Percentiles rank a stretch among this genome's conserved stretches.
Evolutionary conservation across 257 asterid genomes (phyloP).

Genomic region (Thymus quinquecostatus): DNA sequence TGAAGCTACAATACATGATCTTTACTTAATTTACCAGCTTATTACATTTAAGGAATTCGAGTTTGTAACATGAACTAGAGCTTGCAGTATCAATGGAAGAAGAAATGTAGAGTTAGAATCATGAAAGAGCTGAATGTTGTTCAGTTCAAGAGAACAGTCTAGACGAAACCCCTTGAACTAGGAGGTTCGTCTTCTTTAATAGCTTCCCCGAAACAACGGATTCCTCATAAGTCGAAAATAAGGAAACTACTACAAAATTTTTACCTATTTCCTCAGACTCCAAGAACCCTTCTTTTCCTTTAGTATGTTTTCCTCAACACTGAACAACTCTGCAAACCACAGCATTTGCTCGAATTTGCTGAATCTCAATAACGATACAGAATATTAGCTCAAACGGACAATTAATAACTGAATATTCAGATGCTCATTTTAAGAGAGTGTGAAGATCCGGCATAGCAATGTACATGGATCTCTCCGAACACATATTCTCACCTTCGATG

Average conservation of each 20-base stretch:
- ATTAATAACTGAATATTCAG: background rate
- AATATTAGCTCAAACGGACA: background rate
- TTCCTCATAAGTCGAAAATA: background rate
- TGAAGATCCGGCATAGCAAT: background rate
- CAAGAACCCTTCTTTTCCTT: background rate
- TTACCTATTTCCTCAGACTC: conserved; percentile 6
- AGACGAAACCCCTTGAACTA: background rate
- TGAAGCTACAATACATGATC: background rate
- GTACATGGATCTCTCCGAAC: background rate
- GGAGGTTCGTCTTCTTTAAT: too few relatives aligned
- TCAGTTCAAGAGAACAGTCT: background rate
- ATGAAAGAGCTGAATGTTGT: too few relatives aligned
- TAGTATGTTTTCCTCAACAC: background rate
- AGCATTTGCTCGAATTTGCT: background rate
- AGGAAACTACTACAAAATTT: background rate
- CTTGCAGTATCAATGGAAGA: too few relatives aligned
- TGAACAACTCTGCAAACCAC: background rate
- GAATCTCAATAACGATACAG: background rate
- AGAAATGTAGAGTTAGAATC: too few relatives aligned
- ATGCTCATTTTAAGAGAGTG: background rate
- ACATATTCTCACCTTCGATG: conserved; percentile 1
- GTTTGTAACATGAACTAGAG: too few relatives aligned
- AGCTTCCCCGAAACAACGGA: background rate
- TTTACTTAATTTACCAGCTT: too few relatives aligned
- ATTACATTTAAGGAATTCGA: too few relatives aligned